Evolutionary conservation across 768 basidiomycete species (phyloP).

Genomic region (Cyathus striatus): DNA sequence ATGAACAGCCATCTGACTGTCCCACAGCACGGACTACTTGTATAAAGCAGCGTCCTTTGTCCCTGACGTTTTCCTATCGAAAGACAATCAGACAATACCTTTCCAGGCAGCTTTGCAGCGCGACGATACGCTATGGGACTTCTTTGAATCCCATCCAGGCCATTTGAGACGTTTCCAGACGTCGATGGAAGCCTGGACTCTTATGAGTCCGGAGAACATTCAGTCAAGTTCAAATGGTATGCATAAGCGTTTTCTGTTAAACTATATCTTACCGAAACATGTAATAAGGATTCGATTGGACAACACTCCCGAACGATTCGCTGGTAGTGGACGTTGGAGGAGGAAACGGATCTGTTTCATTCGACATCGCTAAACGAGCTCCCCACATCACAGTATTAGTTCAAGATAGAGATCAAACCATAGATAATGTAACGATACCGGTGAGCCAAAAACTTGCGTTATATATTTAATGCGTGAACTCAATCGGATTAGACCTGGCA

Average conservation of each 20-base stretch:
- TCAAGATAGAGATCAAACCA: constrained; percentile 11
- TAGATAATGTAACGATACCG: constrained; percentile 5
- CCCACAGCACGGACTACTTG: constrained; percentile 10
- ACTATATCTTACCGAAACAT: background rate
- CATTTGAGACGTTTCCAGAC: constrained; percentile 5
- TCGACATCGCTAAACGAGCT: constrained; percentile 8
- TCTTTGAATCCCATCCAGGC: constrained; percentile 4
- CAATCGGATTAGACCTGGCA: background rate
- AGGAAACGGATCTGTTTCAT: constrained; percentile 9
- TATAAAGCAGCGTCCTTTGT: constrained; percentile 14
- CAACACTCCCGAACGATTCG: constrained; percentile 4
- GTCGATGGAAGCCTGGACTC: constrained; percentile 9
- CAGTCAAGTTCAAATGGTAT: constrained; percentile 7
- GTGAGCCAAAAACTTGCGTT: constrained; percentile 1
- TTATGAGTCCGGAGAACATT: background rate
- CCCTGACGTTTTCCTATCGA: constrained; percentile 10
- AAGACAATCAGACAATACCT: background rate
- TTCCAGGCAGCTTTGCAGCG: constrained; percentile 2
- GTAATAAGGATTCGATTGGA: constrained; percentile 14
- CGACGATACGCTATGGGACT: constrained; percentile 7
- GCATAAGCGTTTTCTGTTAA: background rate
- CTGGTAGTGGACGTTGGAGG: constrained; percentile 15
- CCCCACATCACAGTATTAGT: constrained; percentile 8
- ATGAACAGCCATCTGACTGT: background rate
- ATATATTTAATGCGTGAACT: constrained; percentile 3